These are phyloP conservation scores for Phytophthora colocasiae DNA, from an alignment of 352 stramenopile species.

Conservation along the genomic window DNA sequence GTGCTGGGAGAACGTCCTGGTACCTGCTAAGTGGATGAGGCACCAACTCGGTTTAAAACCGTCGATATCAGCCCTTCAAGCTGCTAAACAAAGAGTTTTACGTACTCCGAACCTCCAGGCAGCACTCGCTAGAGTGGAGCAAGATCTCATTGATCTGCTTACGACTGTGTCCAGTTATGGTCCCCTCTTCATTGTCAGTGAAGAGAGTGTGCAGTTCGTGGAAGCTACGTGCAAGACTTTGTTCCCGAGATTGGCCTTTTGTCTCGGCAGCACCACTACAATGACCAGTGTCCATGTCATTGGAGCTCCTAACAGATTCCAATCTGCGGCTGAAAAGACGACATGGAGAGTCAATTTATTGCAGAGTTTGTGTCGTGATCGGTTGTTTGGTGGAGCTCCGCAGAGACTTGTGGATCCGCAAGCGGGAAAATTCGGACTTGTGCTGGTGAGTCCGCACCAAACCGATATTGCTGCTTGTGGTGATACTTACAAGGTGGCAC, in stretches of 20 bases:
- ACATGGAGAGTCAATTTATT: slow-evolving; percentile 60
- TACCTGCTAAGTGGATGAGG: slow-evolving; percentile 70
- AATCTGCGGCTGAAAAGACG: slow-evolving; percentile 57
- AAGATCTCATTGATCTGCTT: slow-evolving; percentile 61
- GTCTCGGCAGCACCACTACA: slow-evolving; percentile 50
- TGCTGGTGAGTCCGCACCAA: slow-evolving; percentile 68
- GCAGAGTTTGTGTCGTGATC: slow-evolving; percentile 64
- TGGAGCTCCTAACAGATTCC: slow-evolving; percentile 60
- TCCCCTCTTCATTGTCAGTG: slow-evolving; percentile 72
- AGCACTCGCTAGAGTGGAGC: slow-evolving; percentile 64
- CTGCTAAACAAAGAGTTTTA: slow-evolving; percentile 58
- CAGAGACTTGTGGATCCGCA: slow-evolving; percentile 49
- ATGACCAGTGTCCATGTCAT: slow-evolving; percentile 72
- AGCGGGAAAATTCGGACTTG: slow-evolving; percentile 60
- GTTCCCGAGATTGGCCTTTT: slow-evolving; percentile 71
- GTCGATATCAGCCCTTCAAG: slow-evolving; percentile 44
- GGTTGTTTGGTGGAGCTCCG: slow-evolving; percentile 54
- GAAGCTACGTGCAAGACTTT: slow-evolving; percentile 68
- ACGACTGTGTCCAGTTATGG: slow-evolving; percentile 54
- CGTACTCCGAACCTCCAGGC: slow-evolving; percentile 54
- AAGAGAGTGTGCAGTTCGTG: slow-evolving; percentile 68
- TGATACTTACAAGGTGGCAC: slow-evolving; percentile 61
- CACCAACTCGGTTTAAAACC: slow-evolving; percentile 58
- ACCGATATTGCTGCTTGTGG: slow-evolving; percentile 59
- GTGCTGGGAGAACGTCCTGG: slow-evolving; percentile 75